Base-by-base conservation (phyloP, 2,329 filamentous ascomycete genomes). In the Diplocarpon rosae region DNA sequence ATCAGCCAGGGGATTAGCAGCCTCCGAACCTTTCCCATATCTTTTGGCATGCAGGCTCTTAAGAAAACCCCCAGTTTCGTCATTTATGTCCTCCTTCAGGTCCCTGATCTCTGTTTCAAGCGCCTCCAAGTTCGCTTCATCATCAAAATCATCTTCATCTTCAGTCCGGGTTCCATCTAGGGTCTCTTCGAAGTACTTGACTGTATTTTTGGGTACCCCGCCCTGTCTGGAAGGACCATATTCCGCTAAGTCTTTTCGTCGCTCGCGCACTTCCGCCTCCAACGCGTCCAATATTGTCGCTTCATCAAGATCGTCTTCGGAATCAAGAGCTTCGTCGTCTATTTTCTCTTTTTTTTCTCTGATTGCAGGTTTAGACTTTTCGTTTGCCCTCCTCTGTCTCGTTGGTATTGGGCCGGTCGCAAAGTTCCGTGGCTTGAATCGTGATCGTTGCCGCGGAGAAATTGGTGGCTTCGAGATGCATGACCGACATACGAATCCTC, bases 401-500 rank as follows among this genome's bases (percentile, higher is more conserved):
- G 39, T 30, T 16, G 40, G 46, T 16, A 35, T n/a, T 28, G 31
- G 43, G 32, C 48, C 37, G 29, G 40, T 52, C 13, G 50, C 45
- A 13, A 56, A 24, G 45, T 47, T 55, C 47, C 59, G 53, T 31
- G 47, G 46, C 29, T 50, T 37, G 50, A 53, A 58, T 54, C 43
- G 47, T 39, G 50, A 33, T 39, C 39, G 51, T 41, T 45, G 51
- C 38, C 35, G 44, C 20, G 16, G 45, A 20, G 47, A 35, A 30
- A 31, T 30, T 45, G 54, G 49, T 46, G 60, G 43, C 51, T 58
- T 59, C 17, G 52, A 52, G 37, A 56, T 46, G 43, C 60, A 63
- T 52, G 59, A 59, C 42, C 46, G 57, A 49, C 60, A 63, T 12
- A 63, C 52, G 40, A 54, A 62, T 3, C 56, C 57, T 49, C 53